phyloP scores from a whole-genome alignment of 2,329 filamentous ascomycete genomes.

The Dactylonectria macrodidyma region DNA sequence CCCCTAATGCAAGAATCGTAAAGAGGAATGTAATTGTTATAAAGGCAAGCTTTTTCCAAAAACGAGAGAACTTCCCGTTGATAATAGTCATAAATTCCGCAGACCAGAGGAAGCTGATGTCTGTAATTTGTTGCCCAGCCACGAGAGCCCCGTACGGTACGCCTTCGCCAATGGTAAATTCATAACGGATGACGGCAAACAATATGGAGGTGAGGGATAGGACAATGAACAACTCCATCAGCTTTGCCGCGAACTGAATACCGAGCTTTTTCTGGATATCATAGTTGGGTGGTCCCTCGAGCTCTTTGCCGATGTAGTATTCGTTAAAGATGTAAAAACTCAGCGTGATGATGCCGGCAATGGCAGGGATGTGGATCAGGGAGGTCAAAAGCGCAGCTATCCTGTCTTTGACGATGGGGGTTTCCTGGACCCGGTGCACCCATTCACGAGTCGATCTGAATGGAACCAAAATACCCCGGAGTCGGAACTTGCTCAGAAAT shows the following conservation, averaged over 20 bases:
- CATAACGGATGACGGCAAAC: slow-evolving; percentile 38
- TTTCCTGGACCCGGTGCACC: slow-evolving; percentile 15
- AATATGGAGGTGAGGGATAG: slow-evolving; percentile 37
- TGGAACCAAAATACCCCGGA: slow-evolving; percentile 28
- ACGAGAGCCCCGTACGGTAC: slow-evolving; percentile 41
- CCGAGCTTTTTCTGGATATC: slow-evolving; percentile 41
- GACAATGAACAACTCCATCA: slow-evolving; percentile 43
- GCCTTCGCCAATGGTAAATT: slow-evolving; percentile 36
- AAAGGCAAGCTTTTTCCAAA: slow-evolving; percentile 39
- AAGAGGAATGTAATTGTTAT: slow-evolving; percentile 32
- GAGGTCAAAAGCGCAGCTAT: slow-evolving; percentile 33
- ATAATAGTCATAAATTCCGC: slow-evolving; percentile 39
- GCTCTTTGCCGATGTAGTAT: slow-evolving; percentile 43
- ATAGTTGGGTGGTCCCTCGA: slow-evolving; percentile 34
- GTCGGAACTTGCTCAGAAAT: slow-evolving; percentile 38
- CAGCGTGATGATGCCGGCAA: slow-evolving; percentile 34
- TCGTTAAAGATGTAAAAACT: slow-evolving; percentile 44
- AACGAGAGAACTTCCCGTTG: slow-evolving; percentile 33
- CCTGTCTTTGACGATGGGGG: slow-evolving; percentile 40
- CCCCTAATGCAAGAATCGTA: slow-evolving; percentile 36
- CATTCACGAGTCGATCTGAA: slow-evolving; percentile 24
- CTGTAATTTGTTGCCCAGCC: slow-evolving; percentile 39
- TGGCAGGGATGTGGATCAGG: slow-evolving; percentile 37
- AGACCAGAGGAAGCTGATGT: slow-evolving; percentile 42
- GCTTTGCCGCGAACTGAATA: slow-evolving; percentile 39